phyloP scores from a whole-genome alignment of 2,329 filamentous ascomycete species.

The Tolypocladium sp. region DNA sequence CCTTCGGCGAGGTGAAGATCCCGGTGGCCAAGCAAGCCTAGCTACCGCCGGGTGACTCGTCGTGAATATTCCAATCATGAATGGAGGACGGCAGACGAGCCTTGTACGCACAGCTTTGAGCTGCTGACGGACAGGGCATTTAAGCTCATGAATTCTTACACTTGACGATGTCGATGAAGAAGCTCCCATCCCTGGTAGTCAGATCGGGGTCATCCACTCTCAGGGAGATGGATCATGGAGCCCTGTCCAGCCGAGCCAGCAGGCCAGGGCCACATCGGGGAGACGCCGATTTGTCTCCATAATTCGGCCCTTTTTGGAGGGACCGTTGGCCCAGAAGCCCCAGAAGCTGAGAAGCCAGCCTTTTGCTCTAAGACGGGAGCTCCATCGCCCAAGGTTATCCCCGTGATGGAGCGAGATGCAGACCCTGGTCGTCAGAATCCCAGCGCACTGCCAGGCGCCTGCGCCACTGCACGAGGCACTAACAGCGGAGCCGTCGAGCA shows the following conservation, averaged over 20 bases:
- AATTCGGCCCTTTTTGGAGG: not conserved
- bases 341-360: not conserved
- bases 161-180: not conserved
- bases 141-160: not conserved
- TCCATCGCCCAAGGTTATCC: not conserved
- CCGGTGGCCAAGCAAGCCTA: no score
- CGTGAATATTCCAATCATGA: no score
- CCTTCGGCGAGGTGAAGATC: not conserved
- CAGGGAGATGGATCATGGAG: not conserved
- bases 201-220: not conserved
- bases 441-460: not conserved
- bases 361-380: not conserved
- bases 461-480: not conserved
- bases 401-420: not conserved
- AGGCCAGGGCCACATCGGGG: not conserved
- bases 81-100: no score
- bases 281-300: not conserved
- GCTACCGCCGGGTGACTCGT: no score
- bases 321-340: not conserved
- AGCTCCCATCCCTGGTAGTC: not conserved
- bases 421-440: not conserved
- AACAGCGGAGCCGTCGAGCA: not conserved
- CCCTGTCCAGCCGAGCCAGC: not conserved
- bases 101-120: not conserved
- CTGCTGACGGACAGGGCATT: not conserved